Evolutionary conservation across 495 filamentous ascomycete genomes (phyloP).

Genomic region (Penicillium waksmanii): DNA sequence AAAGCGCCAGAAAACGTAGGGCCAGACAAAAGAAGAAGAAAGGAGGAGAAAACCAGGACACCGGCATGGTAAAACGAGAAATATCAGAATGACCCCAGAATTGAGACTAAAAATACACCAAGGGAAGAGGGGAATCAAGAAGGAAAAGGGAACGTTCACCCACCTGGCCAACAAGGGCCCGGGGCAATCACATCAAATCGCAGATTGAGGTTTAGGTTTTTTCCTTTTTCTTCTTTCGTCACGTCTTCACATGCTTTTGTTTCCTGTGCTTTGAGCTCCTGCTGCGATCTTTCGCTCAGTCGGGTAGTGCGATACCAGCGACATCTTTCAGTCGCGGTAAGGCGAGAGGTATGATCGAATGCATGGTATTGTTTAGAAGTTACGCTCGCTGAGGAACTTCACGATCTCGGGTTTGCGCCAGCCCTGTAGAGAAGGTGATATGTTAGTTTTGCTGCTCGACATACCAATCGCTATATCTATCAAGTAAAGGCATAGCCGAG

Average conservation of each 20-base stretch:
- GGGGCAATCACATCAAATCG: not conserved
- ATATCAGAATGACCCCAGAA: constrained; percentile 18
- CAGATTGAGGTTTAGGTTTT: not conserved
- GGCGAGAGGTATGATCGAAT: constrained; percentile 14
- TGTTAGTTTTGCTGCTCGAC: not conserved
- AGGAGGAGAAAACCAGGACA: constrained; percentile 15
- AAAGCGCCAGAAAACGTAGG: constrained; percentile 20
- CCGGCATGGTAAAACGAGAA: constrained; percentile 11
- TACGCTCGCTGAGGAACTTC: constrained; percentile 50
- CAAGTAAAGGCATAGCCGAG: not conserved
- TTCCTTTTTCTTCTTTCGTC: constrained; percentile 10
- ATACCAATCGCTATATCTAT: not conserved
- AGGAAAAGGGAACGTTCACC: constrained; percentile 12
- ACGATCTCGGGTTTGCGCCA: constrained; percentile 56
- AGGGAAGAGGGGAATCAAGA: constrained; percentile 18
- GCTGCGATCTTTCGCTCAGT: constrained; percentile 1
- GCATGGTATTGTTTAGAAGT: constrained; percentile 40
- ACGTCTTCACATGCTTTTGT: constrained; percentile 16
- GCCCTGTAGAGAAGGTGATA: constrained; percentile 34
- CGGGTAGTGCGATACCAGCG: not conserved
- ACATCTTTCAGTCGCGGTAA: not conserved
- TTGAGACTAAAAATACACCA: constrained; percentile 28
- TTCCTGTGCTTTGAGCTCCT: constrained; percentile 11
- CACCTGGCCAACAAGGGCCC: not conserved
- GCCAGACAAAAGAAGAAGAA: constrained; percentile 5